phyloP scores from a whole-genome alignment of 2,329 filamentous ascomycete genomes.

The Cladobotryum protrusum region DNA sequence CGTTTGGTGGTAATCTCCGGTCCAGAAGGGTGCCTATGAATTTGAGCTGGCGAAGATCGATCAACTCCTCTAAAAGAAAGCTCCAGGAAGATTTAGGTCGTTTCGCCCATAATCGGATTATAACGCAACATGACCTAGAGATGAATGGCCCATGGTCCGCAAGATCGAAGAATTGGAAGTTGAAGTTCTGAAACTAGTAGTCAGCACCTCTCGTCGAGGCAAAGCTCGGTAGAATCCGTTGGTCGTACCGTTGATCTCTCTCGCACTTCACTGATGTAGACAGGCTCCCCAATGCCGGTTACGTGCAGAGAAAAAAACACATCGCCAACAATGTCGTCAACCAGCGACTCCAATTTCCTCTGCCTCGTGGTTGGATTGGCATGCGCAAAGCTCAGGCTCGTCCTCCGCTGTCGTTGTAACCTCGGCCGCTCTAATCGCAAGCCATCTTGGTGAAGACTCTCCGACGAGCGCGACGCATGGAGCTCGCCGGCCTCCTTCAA shows the following conservation, averaged over 20 bases:
- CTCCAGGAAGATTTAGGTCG: conserved; percentile 47
- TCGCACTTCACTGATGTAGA: conserved; percentile 85
- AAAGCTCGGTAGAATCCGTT: background rate
- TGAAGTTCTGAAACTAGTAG: conserved; percentile 58
- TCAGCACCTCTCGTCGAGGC: conserved; percentile 4
- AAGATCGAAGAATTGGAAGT: conserved; percentile 80
- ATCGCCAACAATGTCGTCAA: conserved; percentile 70
- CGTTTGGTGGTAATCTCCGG: conserved; percentile 72
- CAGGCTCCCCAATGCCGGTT: conserved; percentile 56
- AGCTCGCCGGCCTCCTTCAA: conserved; percentile 42
- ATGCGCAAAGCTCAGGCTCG: conserved; percentile 44
- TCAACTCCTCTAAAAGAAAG: conserved; percentile 63
- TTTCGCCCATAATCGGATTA: conserved; percentile 68
- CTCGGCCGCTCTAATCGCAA: conserved; percentile 9
- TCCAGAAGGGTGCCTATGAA: conserved; percentile 69
- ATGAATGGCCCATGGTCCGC: conserved; percentile 54
- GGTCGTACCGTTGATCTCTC: conserved; percentile 61
- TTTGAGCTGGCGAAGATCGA: conserved; percentile 67
- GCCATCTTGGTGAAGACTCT: conserved; percentile 37
- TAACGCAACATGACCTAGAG: conserved; percentile 59
- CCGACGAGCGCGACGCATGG: conserved; percentile 51
- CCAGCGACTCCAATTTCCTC: conserved; percentile 67
- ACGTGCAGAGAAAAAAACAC: conserved; percentile 83
- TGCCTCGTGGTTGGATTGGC: conserved; percentile 52
- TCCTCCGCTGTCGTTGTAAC: conserved; percentile 31